Evolutionary conservation across 1,284 basidiomycete species (phyloP), one percentile per base, ranked within the genome.

Genomic region (Pseudozyma thailandica): DNA sequence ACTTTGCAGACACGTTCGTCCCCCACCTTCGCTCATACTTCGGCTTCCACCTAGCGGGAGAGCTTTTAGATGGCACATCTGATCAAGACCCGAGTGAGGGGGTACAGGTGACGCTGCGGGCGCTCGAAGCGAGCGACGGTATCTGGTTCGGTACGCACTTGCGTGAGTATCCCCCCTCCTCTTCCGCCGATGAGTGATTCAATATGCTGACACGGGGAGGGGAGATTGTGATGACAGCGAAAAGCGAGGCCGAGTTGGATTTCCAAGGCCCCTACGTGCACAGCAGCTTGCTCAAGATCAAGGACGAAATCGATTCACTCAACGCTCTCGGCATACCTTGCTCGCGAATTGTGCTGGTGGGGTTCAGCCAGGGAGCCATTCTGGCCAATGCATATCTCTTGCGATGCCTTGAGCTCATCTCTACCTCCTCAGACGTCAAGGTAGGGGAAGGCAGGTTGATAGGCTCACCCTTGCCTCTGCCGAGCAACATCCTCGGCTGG

Each of bases 361-460:
- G 52, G 2, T 63, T 50, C 48, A 63, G 60, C 23, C 60, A 65
- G 49, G 54, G 55, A 20, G 54, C 62, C 15, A 55, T 66, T 41
- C 38, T 60, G 10, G 27, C 48, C 52, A 59, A 50, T 26, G 28
- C 46, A 21, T 50, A 55, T 37, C 46, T 54, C 15, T 10, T 59
- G 27, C 23, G 44, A 13, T 50, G 47, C 2, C 33, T 66, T 20
- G 30, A 51, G 15, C 46, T 51, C 5, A 10, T 61, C n/a, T 44
- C 37, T 4, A 16, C 20, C 1, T 7, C 33, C 9, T 7, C 21
- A 6, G 21, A 25, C 13, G 51, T 21, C 15, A 18, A n/a, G n/a
- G 31, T 53, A 43, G 15, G 46, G 21, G n/a, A 38, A 4, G 37
- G 38, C 13, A 43, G 37, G 37, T 30, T 51, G 31, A 16, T 21